These are phyloP conservation scores for Nemania diffusa DNA, from an alignment of 2,329 filamentous ascomycete species.

Conservation along the genomic window DNA sequence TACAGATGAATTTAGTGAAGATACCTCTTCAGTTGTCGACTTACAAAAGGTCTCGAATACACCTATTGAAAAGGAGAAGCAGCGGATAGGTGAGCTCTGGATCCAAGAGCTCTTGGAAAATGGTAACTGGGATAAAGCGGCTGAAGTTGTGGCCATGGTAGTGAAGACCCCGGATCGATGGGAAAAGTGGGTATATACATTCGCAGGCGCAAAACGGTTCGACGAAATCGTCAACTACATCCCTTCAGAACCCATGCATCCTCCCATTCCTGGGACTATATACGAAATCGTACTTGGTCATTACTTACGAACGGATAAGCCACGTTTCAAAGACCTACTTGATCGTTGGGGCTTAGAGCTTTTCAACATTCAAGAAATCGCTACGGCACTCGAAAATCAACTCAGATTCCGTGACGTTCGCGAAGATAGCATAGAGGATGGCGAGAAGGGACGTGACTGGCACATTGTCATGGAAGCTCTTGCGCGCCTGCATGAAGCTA, in stretches of 20 bases:
- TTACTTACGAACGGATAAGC: conserved; percentile 83
- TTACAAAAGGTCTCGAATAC: conserved; percentile 70
- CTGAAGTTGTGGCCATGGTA: conserved; percentile 83
- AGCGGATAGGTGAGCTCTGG: conserved; percentile 92
- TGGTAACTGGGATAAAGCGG: conserved; percentile 80
- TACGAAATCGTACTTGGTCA: conserved; percentile 92
- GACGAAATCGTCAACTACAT: conserved; percentile 90
- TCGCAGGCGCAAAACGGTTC: conserved; percentile 85
- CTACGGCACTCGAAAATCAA: conserved; percentile 82
- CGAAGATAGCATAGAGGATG: conserved; percentile 79
- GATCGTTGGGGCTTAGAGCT: conserved; percentile 86
- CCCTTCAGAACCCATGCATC: conserved; percentile 78
- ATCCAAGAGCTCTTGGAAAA: conserved; percentile 83
- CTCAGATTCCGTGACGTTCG: conserved; percentile 79
- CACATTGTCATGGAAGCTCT: conserved; percentile 86
- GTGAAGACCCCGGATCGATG: conserved; percentile 82
- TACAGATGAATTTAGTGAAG: conserved; percentile 78
- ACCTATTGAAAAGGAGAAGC: conserved; percentile 84
- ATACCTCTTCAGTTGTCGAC: conserved; percentile 71
- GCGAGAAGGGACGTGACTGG: conserved; percentile 83
- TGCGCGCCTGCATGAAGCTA: conserved; percentile 84
- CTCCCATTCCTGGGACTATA: conserved; percentile 80
- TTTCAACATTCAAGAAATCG: conserved; percentile 81
- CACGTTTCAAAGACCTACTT: conserved; percentile 79
- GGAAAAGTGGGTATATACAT: conserved; percentile 96